These are phyloP conservation scores for Funneliformis geosporum DNA, from an alignment of 192 early-diverging fungal species.

Conservation along the genomic window DNA sequence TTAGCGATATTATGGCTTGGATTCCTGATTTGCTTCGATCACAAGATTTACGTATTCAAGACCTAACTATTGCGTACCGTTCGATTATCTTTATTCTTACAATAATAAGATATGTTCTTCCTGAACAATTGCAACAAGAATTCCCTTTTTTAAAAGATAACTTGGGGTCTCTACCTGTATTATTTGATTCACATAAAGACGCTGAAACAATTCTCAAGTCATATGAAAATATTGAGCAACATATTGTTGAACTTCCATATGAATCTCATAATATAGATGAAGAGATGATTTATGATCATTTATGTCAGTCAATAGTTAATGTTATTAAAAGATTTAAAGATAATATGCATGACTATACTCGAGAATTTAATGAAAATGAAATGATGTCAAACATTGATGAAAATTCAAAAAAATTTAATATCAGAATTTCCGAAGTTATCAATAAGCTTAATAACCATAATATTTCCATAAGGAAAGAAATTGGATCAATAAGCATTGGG, in stretches of 20 bases:
- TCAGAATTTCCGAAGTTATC: background rate
- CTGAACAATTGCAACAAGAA: background rate
- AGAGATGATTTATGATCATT: conserved; percentile 8
- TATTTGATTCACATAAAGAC: conserved; percentile 25
- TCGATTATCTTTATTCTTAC: conserved; percentile 16
- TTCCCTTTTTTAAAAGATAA: background rate
- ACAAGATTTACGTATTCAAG: conserved; percentile 24
- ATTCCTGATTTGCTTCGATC: conserved; percentile 21
- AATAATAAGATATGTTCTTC: conserved; percentile 3
- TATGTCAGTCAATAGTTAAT: background rate
- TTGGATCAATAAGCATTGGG: background rate
- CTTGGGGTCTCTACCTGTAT: background rate
- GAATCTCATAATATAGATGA: conserved; percentile 17
- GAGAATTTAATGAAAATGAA: background rate
- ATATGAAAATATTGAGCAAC: conserved; percentile 30
- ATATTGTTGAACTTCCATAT: conserved; percentile 29
- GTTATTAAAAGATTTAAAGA: conserved; percentile 24
- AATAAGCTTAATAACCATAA: background rate
- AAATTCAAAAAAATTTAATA: conserved; percentile 5
- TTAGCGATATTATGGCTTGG: conserved; percentile 26
- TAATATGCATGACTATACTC: background rate
- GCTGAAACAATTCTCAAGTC: conserved; percentile 11
- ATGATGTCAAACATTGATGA: background rate
- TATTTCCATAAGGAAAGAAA: background rate
- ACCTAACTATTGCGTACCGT: conserved; percentile 22